A percentile compares a stretch with the other conserved stretches of the same genome.
phyloP scores from a whole-genome alignment of 1,284 basidiomycete genomes.

The Bjerkandera adusta region DNA sequence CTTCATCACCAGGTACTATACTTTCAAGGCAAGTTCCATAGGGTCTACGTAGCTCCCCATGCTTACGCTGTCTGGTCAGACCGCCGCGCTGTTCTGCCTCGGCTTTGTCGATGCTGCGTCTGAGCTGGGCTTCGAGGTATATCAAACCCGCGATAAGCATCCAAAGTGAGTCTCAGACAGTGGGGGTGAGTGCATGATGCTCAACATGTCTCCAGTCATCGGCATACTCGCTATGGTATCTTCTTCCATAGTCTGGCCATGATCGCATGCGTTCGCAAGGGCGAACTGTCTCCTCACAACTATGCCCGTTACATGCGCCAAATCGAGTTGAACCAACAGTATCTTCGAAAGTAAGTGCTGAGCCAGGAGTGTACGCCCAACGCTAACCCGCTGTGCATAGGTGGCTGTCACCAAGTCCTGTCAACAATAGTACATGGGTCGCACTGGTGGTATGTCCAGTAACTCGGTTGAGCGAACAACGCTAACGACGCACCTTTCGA shows the following conservation, averaged over 20 bases:
- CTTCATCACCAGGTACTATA: conserved; percentile 49
- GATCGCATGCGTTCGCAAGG: conserved; percentile 52
- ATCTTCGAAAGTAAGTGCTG: conserved; percentile 48
- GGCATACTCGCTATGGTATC: conserved; percentile 61
- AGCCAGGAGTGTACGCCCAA: neutral
- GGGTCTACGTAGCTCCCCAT: neutral
- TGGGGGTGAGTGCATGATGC: neutral
- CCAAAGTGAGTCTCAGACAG: conserved; percentile 49
- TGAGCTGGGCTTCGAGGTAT: conserved; percentile 57
- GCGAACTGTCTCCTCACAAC: conserved; percentile 35
- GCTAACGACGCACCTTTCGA: neutral
- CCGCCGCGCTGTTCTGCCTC: conserved; percentile 59
- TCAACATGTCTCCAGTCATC: conserved; percentile 42
- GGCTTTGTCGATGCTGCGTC: conserved; percentile 59
- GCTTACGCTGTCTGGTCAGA: conserved; percentile 31
- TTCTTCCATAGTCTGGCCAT: conserved; percentile 69
- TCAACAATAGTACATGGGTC: conserved; percentile 66
- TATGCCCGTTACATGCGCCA: conserved; percentile 49
- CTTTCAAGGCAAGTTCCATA: conserved; percentile 50
- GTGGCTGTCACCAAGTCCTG: conserved; percentile 65
- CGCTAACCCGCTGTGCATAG: too few relatives aligned
- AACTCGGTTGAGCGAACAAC: neutral
- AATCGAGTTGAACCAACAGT: conserved; percentile 55
- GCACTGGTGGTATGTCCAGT: conserved; percentile 53
- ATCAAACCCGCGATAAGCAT: conserved; percentile 52